Base-by-base conservation (phyloP, 129 eudicot genomes). In the Kitagawia praeruptora region DNA sequence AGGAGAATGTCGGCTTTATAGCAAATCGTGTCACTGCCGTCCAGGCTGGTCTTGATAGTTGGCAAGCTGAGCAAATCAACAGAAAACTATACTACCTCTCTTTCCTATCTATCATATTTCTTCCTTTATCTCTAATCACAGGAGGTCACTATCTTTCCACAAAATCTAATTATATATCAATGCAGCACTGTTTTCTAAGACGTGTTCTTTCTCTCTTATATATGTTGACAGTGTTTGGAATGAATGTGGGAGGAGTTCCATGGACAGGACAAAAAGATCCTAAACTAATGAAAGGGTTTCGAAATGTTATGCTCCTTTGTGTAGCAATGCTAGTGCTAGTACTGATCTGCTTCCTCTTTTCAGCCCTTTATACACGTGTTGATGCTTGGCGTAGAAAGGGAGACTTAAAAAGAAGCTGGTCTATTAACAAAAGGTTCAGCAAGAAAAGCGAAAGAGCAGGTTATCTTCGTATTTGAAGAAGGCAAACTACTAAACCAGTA, bases 161-260 rank as follows among this genome's bases (percentile, higher is more conserved):
- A 40, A 42, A 73, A 41, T 74, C 3, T 47, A 74, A 38, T 6
- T 38, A 16, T 38, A 70, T 34, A 1, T 34, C 41, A 44, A 38
- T 1, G 19, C 40, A 19, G 4, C 1, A 40, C 7, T 28, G 40
- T 66, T 4, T 28, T 13, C 23, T 28, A 31, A 66, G 71, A 27
- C 21, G 4, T 11, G 19, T 27, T 27, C 8, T 12, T 12, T 28
- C 21, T 66, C 27, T 25, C 6, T 25, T 25, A 11, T 3, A 3
- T 45, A 21, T 25, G 1, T 80, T 31, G 56, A 81, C 89, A 95
- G 98, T 92, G 49, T 95, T 95, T 81, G 98, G 98, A 80, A 95
- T 95, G 98, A 95, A 95, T 15, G 98, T 95, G 80, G 98, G 98
- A 82, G 98, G 98, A 11, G 97, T 95, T 64, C 98, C 98, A 11